Evolutionary conservation across 495 filamentous ascomycete genomes (phyloP), one percentile per base, ranked within the genome.

Genomic region (Aspergillus hancockii): DNA sequence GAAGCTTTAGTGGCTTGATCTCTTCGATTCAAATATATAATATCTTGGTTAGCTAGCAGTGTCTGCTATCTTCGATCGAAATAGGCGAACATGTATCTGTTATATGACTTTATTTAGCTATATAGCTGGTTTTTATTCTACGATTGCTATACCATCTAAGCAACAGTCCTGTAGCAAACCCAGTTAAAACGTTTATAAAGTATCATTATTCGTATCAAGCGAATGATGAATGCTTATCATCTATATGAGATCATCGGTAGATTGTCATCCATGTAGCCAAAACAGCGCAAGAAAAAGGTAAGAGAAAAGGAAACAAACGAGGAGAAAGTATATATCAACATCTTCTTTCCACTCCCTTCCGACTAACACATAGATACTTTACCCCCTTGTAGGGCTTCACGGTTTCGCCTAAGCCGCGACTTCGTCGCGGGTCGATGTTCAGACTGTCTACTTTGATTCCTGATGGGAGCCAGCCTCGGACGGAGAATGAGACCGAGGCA

Each of bases 321-420:
- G 40, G 32, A 53, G 19, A 34, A 22, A 38, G 36, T 53, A 53
- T 38, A 53, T 53, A 22, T 72, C 59, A 80, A 55, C 73, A 77
- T 52, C 78, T 68, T 22, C 76, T 64, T 74, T 98, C 94, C 41
- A 99, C 81, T 4, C 95, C 95, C 45, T 84, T 85, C 61, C 84
- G 86, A 73, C 92, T 97, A 30, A 94, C 85, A 63, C 92, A 96
- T 57, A 98, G 70, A 73, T 99, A 99, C 75, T 98, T 99, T 49
- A 98, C 94, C 13, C 94, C 95, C 77, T 98, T 99, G 72, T 96
- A 99, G 41, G 95, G 94, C 72, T 90, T 93, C 45, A 98, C 84
- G 12, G 88, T 85, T 63, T 96, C 90, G 0, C 91, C 92, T 12
- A 99, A 61, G 3, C 94, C 94, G 30, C 88, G 82, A 73, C 91